Conservation (phyloP, 2,329 filamentous ascomycete genomes). For the Arthrobotrys conoides region DNA sequence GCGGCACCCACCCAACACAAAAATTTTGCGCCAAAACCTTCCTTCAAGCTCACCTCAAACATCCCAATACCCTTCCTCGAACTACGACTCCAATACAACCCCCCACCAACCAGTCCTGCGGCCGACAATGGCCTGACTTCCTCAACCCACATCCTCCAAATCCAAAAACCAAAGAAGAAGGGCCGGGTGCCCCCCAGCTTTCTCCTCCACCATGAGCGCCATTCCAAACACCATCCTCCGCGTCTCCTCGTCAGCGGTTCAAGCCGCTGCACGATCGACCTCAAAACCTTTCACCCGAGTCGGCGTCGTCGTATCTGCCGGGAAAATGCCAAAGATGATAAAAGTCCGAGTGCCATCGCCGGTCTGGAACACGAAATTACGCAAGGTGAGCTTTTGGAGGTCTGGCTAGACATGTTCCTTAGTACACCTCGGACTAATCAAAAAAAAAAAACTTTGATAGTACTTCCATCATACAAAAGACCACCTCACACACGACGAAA, state of each 20-base stretch:
- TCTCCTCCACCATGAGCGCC: constrained; percentile 9
- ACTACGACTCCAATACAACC: not conserved
- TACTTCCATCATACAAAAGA: constrained; percentile 76
- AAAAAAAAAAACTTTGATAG: constrained; percentile 68
- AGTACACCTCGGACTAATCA: too few relatives aligned
- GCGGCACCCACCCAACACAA: constrained; percentile 34
- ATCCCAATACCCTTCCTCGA: not conserved
- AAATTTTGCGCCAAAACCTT: constrained; percentile 37
- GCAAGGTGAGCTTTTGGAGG: constrained; percentile 72
- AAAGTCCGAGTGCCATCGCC: constrained; percentile 81
- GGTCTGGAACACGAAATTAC: constrained; percentile 79
- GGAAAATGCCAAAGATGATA: constrained; percentile 82
- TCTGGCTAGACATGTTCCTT: too few relatives aligned
- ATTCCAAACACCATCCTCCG: constrained; percentile 23
- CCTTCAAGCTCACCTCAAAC: constrained; percentile 12
- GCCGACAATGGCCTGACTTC: constrained; percentile 35
- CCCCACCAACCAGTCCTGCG: constrained; percentile 20
- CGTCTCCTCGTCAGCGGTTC: constrained; percentile 1
- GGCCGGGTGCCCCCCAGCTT: not conserved
- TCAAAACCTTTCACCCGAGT: constrained; percentile 39
- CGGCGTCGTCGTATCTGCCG: constrained; percentile 82
- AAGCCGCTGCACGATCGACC: constrained; percentile 24
- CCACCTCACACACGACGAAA: constrained; percentile 83
- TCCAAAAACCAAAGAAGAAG: not conserved
- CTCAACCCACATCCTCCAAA: not conserved